Conservation (phyloP, 106 monocot genomes). For the Phalaenopsis equestris region DNA sequence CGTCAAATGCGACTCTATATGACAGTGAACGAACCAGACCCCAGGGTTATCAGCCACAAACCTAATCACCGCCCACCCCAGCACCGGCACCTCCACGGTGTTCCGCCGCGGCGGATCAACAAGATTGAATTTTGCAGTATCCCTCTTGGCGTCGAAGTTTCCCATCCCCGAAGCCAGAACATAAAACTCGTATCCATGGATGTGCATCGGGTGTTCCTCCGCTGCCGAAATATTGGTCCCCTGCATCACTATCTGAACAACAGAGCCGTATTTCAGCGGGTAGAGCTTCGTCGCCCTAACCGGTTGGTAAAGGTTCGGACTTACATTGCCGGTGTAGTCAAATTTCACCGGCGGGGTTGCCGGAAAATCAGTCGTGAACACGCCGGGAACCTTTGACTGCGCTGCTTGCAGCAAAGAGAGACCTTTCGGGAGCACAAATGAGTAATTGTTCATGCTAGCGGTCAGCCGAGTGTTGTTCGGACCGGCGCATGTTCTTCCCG, state of each 20-base stretch:
- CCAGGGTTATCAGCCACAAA: slow-evolving; percentile 66
- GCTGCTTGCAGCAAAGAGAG: slow-evolving; percentile 52
- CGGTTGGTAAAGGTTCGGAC: slow-evolving; percentile 26
- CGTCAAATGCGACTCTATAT: slow-evolving; percentile 48
- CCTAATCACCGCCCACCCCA: slow-evolving; percentile 63
- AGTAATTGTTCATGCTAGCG: slow-evolving; percentile 70
- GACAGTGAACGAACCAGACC: slow-evolving; percentile 71
- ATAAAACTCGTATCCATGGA: slow-evolving; percentile 67
- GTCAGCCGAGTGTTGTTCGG: slow-evolving; percentile 34
- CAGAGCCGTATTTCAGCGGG: slow-evolving; percentile 32
- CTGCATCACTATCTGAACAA: slow-evolving; percentile 57
- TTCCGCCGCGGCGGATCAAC: slow-evolving; percentile 54
- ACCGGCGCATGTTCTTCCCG: slow-evolving; percentile 18
- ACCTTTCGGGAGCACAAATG: slow-evolving; percentile 34
- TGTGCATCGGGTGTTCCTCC: slow-evolving; percentile 66
- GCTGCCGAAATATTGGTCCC: slow-evolving; percentile 46
- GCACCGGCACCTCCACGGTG: slow-evolving; percentile 59
- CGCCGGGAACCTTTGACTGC: slow-evolving; percentile 21
- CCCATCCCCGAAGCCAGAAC: slow-evolving; percentile 47
- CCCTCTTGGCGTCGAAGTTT: slow-evolving; percentile 37
- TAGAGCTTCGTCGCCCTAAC: slow-evolving; percentile 34
- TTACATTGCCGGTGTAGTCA: slow-evolving; percentile 44
- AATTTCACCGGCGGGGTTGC: slow-evolving; percentile 30
- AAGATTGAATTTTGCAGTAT: slow-evolving; percentile 44
- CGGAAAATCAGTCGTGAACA: slow-evolving; percentile 62